Conservation (phyloP, 257 asterid genomes). For the Nicotiana undulata region DNA sequence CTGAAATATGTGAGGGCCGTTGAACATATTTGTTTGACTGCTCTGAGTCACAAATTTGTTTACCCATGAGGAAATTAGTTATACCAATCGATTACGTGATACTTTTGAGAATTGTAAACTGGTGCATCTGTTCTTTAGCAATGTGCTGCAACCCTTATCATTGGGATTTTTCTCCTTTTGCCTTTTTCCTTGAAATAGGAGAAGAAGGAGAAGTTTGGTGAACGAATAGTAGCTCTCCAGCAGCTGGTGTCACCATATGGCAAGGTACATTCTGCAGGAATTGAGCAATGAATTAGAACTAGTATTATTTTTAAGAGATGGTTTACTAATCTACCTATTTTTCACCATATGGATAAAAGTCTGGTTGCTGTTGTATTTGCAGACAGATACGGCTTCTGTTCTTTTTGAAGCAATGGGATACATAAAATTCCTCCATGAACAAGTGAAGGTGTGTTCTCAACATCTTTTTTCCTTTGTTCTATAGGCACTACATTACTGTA, state of each 20-base stretch:
- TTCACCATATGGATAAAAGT: not conserved
- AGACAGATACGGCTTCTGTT: slow-evolving; percentile 96
- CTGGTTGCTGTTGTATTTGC: slow-evolving; percentile 1
- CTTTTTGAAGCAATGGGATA: slow-evolving; percentile 82
- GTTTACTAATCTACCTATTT: not conserved
- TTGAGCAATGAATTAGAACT: not conserved
- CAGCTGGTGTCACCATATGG: slow-evolving; percentile 96
- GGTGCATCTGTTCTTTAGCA: not conserved
- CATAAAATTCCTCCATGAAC: slow-evolving; percentile 84
- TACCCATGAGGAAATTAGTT: not conserved
- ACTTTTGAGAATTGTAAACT: not conserved
- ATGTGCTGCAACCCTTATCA: not conserved
- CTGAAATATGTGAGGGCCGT: not conserved
- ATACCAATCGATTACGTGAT: not conserved
- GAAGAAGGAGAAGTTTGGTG: slow-evolving; percentile 81
- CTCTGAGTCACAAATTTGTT: not conserved
- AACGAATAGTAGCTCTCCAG: slow-evolving; percentile 76
- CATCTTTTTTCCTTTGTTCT: not conserved
- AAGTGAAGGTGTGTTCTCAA: slow-evolving; percentile 56
- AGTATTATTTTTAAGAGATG: not conserved
- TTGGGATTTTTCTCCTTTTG: not conserved
- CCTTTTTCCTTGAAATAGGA: slow-evolving; percentile 30
- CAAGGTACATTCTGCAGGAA: slow-evolving; percentile 38
- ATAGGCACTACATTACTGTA: not conserved
- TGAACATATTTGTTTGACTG: not conserved